These are phyloP conservation scores for Diplodia intermedia DNA, from an alignment of 2,329 filamentous ascomycete genomes.

Conservation along the genomic window DNA sequence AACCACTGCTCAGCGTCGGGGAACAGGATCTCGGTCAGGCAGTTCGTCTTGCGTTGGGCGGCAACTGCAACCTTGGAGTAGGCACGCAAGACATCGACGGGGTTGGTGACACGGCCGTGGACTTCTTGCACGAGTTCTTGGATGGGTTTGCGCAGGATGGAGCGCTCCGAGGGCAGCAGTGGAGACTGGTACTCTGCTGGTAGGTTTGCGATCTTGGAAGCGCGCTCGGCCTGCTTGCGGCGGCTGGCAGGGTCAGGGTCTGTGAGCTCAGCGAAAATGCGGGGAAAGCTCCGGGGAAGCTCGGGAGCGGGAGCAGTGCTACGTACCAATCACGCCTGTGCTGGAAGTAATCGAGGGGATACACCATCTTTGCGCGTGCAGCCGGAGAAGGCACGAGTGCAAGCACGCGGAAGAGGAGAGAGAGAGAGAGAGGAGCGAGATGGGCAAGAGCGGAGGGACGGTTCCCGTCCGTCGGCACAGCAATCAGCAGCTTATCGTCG, in stretches of 20 bases:
- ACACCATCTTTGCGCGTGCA: constrained; percentile 22
- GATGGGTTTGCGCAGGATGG: constrained; percentile 75
- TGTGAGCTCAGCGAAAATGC: constrained; percentile 10
- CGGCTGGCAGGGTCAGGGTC: constrained; percentile 59
- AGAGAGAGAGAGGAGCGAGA: neutral
- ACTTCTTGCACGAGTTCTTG: constrained; percentile 79
- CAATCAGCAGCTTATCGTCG: constrained; percentile 28
- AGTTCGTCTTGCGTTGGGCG: constrained; percentile 87
- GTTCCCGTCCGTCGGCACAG: constrained; percentile 1
- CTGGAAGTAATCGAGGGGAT: constrained; percentile 64
- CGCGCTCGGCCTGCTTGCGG: constrained; percentile 79
- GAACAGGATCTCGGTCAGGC: constrained; percentile 85
- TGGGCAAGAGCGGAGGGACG: constrained; percentile 1
- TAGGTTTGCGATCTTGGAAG: constrained; percentile 71
- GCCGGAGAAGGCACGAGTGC: neutral
- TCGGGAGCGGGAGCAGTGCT: constrained; percentile 32
- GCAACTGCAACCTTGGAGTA: constrained; percentile 87
- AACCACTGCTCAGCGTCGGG: constrained; percentile 77
- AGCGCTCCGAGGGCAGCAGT: constrained; percentile 69
- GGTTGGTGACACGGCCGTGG: constrained; percentile 69
- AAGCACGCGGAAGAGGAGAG: neutral
- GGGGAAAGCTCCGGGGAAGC: constrained; percentile 27
- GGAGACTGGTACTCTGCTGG: constrained; percentile 69
- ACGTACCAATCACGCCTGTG: constrained; percentile 74
- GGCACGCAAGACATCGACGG: constrained; percentile 77